Percentiles rank a stretch among this genome's conserved stretches.
phyloP scores from a whole-genome alignment of 805 yeast genomes.

The Huiozyma naganishii region DNA sequence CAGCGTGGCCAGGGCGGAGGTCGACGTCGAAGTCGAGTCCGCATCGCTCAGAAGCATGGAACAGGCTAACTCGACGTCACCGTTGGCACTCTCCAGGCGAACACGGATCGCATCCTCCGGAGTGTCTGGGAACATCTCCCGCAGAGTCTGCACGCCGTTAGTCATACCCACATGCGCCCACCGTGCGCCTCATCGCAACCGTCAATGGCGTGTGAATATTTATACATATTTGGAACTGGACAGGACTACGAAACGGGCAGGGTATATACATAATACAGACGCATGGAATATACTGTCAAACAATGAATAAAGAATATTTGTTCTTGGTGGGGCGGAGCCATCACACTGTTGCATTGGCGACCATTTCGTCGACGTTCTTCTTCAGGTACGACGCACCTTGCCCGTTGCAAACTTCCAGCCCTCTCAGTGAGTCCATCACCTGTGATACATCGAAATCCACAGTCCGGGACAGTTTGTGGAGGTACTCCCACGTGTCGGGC shows the following conservation, averaged over 20 bases:
- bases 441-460: constrained; percentile 38
- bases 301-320: neutral
- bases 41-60: constrained; percentile 17
- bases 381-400: constrained; percentile 38
- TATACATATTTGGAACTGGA: too few species aligned
- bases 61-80: constrained; percentile 16
- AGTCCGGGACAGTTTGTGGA: constrained; percentile 38
- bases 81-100: constrained; percentile 12
- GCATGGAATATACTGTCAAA: too few species aligned
- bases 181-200: too few species aligned
- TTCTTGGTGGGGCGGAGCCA: neutral
- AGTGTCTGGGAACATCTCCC: constrained; percentile 19
- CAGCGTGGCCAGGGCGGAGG: constrained; percentile 11
- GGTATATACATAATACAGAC: too few species aligned
- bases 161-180: too few species aligned
- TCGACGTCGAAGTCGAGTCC: neutral
- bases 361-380: constrained; percentile 11
- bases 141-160: neutral
- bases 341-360: neutral
- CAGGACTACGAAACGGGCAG: too few species aligned
- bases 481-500: constrained; percentile 77
- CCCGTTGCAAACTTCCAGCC: constrained; percentile 67
- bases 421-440: constrained; percentile 50
- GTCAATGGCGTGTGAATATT: too few species aligned
- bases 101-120: constrained; percentile 4